Evolutionary conservation across 352 stramenopile species (phyloP).

Genomic region (Phytophthora litchii): DNA sequence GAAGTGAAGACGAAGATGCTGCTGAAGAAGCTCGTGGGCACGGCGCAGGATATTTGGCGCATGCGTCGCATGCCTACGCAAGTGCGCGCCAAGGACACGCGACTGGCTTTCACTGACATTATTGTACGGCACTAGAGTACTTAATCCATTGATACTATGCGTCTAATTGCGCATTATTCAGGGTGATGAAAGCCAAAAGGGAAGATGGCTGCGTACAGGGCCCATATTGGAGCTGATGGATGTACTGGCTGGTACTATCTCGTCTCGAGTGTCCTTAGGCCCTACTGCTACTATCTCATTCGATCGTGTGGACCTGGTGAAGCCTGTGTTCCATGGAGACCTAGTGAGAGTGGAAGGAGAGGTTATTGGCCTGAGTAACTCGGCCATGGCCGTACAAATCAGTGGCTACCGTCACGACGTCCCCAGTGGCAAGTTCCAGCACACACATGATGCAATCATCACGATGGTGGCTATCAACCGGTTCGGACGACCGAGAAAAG

Average conservation of each 20-base stretch:
- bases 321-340: constrained; percentile 61
- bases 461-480: constrained; percentile 72
- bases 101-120: constrained; percentile 60
- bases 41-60: constrained; percentile 49
- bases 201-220: constrained; percentile 48
- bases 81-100: constrained; percentile 56
- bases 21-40: constrained; percentile 51
- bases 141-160: neutral
- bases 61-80: constrained; percentile 49
- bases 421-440: constrained; percentile 40
- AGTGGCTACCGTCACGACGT: constrained; percentile 58
- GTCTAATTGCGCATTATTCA: constrained; percentile 11
- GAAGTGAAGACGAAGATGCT: constrained; percentile 21
- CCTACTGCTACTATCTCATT: constrained; percentile 59
- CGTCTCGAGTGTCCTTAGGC: constrained; percentile 40
- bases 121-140: constrained; percentile 35
- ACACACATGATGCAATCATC: constrained; percentile 64
- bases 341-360: constrained; percentile 59
- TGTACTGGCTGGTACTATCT: constrained; percentile 51
- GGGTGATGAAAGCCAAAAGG: constrained; percentile 57
- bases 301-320: constrained; percentile 59
- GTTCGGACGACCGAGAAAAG: constrained; percentile 44
- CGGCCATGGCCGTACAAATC: constrained; percentile 61
- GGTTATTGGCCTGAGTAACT: constrained; percentile 53
- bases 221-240: constrained; percentile 66